These are phyloP conservation scores for Amphicarpaea edgeworthii DNA, from an alignment of 306 rosid species.

Conservation along the genomic window DNA sequence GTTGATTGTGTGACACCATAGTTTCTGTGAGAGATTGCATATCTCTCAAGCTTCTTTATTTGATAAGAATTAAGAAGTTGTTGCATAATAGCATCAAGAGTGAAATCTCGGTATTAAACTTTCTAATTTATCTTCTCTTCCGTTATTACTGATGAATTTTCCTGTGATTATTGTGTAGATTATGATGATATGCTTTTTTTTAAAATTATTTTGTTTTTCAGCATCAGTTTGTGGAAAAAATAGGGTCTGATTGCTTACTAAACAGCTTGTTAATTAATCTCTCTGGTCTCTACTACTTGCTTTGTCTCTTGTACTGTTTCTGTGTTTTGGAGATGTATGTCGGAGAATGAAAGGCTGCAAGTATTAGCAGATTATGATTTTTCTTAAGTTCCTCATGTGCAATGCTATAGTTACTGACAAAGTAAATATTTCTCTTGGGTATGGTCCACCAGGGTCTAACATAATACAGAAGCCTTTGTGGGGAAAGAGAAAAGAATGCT, in stretches of 20 bases:
- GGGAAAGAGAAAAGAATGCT: constrained; percentile 56
- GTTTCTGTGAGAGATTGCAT: constrained; percentile 8
- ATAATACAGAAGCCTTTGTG: constrained; percentile 54
- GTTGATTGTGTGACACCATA: constrained; percentile 5
- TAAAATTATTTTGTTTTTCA: no score
- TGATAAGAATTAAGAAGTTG: background rate
- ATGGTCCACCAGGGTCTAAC: constrained; percentile 71
- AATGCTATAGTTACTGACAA: constrained; percentile 40
- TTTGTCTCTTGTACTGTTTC: background rate
- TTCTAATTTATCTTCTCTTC: background rate
- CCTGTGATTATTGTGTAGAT: constrained; percentile 9
- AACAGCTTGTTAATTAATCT: background rate
- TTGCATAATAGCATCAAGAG: constrained; percentile 1
- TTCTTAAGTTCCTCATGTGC: background rate
- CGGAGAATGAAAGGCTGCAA: constrained; percentile 21
- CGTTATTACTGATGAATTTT: constrained; percentile 26
- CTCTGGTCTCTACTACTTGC: background rate
- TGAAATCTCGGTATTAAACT: background rate
- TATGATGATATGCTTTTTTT: constrained; percentile 3
- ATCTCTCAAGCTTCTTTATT: background rate
- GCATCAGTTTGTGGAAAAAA: background rate
- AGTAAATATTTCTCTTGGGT: constrained; percentile 56
- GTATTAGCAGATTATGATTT: constrained; percentile 9
- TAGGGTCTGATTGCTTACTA: background rate
- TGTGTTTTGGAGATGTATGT: constrained; percentile 8